Percentiles rank a stretch among this genome's conserved stretches.
phyloP scores from a whole-genome alignment of 177 flowering plant species.

The Tripterygium wilfordii region DNA sequence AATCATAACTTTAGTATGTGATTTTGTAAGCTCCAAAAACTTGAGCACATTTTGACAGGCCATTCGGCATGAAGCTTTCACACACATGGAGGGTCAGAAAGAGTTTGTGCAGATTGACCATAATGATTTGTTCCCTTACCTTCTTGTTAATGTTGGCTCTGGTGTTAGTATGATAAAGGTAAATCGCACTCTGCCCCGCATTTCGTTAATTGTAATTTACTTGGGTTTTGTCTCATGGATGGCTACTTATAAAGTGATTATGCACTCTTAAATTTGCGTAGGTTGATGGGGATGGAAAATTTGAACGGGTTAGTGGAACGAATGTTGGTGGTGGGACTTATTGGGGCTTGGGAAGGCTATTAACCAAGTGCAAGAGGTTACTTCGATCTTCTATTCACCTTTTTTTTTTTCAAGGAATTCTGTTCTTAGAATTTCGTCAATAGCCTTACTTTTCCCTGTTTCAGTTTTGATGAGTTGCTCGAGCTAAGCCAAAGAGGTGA shows the following conservation, averaged over 20 bases:
- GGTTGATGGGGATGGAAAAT: slow-evolving; percentile 97
- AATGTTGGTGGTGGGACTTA: slow-evolving; percentile 99
- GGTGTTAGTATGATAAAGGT: slow-evolving; percentile 99
- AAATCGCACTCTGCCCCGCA: slow-evolving; percentile 2
- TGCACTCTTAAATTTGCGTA: slow-evolving; percentile 20
- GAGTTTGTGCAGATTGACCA: slow-evolving; percentile 97
- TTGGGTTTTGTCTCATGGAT: background rate
- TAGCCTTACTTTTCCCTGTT: slow-evolving; percentile 9
- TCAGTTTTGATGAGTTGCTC: slow-evolving; percentile 92
- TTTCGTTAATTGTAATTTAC: background rate
- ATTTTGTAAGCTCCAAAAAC: too few species aligned
- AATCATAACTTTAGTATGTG: too few species aligned
- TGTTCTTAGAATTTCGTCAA: background rate
- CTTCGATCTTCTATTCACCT: slow-evolving; percentile 3
- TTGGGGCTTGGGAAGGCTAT: slow-evolving; percentile 90
- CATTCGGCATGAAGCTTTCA: slow-evolving; percentile 98
- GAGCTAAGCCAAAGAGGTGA: slow-evolving; percentile 95
- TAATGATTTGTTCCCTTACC: slow-evolving; percentile 88
- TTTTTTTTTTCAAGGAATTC: background rate
- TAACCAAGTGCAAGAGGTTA: slow-evolving; percentile 93
- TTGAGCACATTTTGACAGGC: slow-evolving; percentile 42
- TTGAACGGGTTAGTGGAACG: slow-evolving; percentile 95
- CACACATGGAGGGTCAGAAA: slow-evolving; percentile 91
- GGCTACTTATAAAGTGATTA: background rate
- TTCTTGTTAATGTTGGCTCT: slow-evolving; percentile 93